phyloP scores from a whole-genome alignment of 257 asterid species.

The Solanum sparsipilum region DNA sequence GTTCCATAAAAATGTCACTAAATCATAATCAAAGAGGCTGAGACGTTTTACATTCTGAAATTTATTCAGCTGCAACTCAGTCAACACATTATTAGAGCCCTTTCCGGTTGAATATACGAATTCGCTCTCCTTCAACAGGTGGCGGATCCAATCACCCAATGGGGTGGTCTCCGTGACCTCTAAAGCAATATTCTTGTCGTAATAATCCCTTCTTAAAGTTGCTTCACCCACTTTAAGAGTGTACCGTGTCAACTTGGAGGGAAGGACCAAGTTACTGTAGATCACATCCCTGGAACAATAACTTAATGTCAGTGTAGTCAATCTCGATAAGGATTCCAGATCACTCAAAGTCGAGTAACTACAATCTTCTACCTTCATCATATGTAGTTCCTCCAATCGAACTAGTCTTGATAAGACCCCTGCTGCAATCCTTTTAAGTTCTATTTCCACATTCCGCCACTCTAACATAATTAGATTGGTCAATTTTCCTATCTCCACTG shows the following conservation, averaged over 20 bases:
- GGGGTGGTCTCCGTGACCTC: not conserved
- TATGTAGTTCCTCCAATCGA: slow-evolving; percentile 3
- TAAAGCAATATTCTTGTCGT: not conserved
- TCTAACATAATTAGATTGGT: not conserved
- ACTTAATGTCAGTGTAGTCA: not conserved
- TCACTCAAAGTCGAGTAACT: not conserved
- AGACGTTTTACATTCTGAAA: not conserved
- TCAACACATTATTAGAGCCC: not conserved
- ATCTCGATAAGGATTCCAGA: not conserved
- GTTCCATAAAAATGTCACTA: not conserved
- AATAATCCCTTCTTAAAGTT: accelerated
- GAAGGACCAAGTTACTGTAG: not conserved
- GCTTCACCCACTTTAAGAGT: accelerated
- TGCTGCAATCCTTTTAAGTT: not conserved
- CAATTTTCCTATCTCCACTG: not conserved
- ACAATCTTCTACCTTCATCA: not conserved
- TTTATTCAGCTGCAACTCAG: not conserved
- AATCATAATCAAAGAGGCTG: accelerated
- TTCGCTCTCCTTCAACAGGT: not conserved
- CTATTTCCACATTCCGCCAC: not conserved
- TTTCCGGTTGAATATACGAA: accelerated
- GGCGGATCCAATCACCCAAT: not conserved
- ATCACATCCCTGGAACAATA: not conserved
- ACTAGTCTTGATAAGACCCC: not conserved
- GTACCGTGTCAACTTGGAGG: not conserved